Percentiles rank a stretch among this genome's conserved stretches.
These are phyloP conservation scores for Grifola frondosa DNA, from an alignment of 1,284 basidiomycete genomes.

Conservation along the genomic window DNA sequence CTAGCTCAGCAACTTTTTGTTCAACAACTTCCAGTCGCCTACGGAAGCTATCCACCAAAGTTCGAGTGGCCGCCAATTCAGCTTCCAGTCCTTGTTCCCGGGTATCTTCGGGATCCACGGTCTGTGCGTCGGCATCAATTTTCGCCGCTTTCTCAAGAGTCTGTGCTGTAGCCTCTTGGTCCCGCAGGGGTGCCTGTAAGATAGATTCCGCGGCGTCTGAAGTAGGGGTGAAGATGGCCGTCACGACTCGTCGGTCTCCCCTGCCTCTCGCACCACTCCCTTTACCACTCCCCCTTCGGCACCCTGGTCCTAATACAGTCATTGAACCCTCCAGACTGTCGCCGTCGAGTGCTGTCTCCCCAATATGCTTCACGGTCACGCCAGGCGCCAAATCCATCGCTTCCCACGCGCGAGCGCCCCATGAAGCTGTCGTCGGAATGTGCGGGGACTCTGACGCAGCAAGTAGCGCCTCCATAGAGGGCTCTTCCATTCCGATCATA, in stretches of 20 bases:
- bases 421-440: conserved; percentile 23
- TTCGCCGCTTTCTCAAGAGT: background rate
- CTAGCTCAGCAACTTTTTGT: conserved; percentile 27
- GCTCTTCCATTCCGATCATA: conserved; percentile 37
- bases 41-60: conserved; percentile 28
- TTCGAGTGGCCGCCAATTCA: conserved; percentile 26
- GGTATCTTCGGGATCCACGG: conserved; percentile 6
- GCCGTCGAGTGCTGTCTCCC: conserved; percentile 10
- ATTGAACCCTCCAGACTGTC: conserved; percentile 12
- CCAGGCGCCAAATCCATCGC: conserved; percentile 34
- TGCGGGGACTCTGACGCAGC: conserved; percentile 20
- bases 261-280: conserved; percentile 20
- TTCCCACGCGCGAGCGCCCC: conserved; percentile 47
- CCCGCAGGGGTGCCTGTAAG: conserved; percentile 3
- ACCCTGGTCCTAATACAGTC: conserved; percentile 18
- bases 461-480: conserved; percentile 49
- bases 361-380: conserved; percentile 38
- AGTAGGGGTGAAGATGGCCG: conserved; percentile 31
- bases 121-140: conserved; percentile 2
- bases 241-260: conserved; percentile 31
- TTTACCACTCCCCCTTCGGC: conserved; percentile 22
- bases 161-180: background rate
- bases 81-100: conserved; percentile 18
- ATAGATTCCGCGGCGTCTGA: conserved; percentile 4
- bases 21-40: conserved; percentile 28